Evolutionary conservation across 768 basidiomycete species (phyloP).

Genomic region (Podaxis sp.): DNA sequence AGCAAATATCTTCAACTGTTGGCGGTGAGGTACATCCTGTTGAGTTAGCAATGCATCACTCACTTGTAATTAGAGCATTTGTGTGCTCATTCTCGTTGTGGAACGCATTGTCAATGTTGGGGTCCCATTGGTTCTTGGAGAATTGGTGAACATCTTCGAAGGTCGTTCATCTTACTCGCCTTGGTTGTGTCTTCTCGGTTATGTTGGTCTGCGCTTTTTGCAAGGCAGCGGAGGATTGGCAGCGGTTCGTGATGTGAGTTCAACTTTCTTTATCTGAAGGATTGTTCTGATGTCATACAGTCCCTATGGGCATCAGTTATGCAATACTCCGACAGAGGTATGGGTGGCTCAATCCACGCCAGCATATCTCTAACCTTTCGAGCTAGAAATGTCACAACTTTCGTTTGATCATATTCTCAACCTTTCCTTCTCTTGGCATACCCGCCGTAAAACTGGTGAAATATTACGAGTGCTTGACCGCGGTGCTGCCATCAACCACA

Average conservation of each 20-base stretch:
- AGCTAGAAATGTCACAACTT: constrained; percentile 76
- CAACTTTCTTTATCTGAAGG: background rate
- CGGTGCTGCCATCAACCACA: constrained; percentile 83
- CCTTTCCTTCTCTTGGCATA: constrained; percentile 83
- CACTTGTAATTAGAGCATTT: constrained; percentile 45
- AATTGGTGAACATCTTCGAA: constrained; percentile 59
- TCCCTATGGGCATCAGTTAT: constrained; percentile 85
- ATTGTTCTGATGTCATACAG: constrained; percentile 26
- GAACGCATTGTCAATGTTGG: constrained; percentile 76
- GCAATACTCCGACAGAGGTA: constrained; percentile 80
- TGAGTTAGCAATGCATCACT: constrained; percentile 1
- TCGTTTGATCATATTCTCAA: constrained; percentile 87
- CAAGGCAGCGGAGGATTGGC: constrained; percentile 75
- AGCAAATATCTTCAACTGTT: constrained; percentile 63
- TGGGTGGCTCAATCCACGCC: constrained; percentile 13
- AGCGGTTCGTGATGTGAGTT: constrained; percentile 57
- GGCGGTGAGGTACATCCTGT: constrained; percentile 43
- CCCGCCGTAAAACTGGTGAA: constrained; percentile 81
- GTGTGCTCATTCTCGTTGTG: constrained; percentile 66
- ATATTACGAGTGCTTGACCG: constrained; percentile 79
- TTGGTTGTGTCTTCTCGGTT: constrained; percentile 69
- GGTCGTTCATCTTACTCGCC: constrained; percentile 43
- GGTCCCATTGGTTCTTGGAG: constrained; percentile 69
- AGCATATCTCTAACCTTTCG: background rate
- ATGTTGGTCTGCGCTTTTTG: constrained; percentile 68